Evolutionary conservation across 257 asterid genomes (phyloP).

Genomic region (Eucommia ulmoides): DNA sequence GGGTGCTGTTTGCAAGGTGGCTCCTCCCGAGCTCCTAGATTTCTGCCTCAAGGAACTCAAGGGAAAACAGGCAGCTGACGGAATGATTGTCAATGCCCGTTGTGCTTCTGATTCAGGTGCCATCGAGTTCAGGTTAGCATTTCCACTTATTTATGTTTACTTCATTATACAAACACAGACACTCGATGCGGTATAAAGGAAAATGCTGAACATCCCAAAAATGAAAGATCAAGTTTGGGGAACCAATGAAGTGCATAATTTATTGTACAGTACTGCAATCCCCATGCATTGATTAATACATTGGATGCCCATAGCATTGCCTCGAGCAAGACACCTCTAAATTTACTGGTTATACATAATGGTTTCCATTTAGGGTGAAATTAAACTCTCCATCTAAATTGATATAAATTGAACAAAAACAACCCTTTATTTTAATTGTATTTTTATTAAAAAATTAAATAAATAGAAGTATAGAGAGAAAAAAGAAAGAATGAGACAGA

Average conservation of each 20-base stretch:
- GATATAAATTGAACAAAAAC: too few relatives aligned
- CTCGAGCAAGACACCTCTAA: too few relatives aligned
- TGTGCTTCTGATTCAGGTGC: conserved; percentile 60
- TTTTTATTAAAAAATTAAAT: too few relatives aligned
- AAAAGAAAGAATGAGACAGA: too few relatives aligned
- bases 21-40: conserved; percentile 78
- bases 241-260: too few relatives aligned
- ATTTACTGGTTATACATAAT: too few relatives aligned
- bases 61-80: conserved; percentile 73
- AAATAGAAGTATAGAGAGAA: too few relatives aligned
- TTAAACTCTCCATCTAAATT: not conserved
- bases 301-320: too few relatives aligned
- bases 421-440: too few relatives aligned
- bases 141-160: not conserved
- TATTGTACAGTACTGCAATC: too few relatives aligned
- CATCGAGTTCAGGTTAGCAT: conserved; percentile 68
- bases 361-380: not conserved
- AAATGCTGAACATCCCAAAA: not conserved
- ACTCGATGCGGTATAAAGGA: not conserved
- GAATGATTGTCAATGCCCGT: conserved; percentile 57
- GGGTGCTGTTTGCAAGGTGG: conserved; percentile 85
- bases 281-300: too few relatives aligned
- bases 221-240: too few relatives aligned
- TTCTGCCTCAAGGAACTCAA: conserved; percentile 79
- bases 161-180: not conserved